Evolutionary conservation across 2,329 filamentous ascomycete genomes (phyloP), one percentile per base, ranked within the genome.

Genomic region (Paramyrothecium sp.): DNA sequence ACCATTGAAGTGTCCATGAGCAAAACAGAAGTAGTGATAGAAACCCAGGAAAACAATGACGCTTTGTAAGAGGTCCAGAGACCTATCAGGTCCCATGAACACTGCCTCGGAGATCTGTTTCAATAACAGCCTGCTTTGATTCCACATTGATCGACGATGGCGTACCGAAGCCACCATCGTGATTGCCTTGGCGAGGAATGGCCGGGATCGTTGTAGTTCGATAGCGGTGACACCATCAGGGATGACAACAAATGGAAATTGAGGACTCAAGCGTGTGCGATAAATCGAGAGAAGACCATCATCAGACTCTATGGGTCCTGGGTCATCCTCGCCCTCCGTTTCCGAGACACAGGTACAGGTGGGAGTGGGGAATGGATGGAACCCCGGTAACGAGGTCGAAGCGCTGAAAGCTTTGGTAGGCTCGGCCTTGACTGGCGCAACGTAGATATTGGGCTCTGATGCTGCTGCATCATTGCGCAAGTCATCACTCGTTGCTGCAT

Each of bases 1-100:
- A 30, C 16, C 54, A 46, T 46, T 56, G 51, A 59, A 56, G 51
- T 56, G 51, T 22, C 57, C 57, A 56, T 59, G 57, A 46, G 57
- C 57, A 52, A 59, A 54, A 56, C 57, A 59, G 44, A 59, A 59
- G 54, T 59, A 59, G 52, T 59, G 57, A 52, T 51, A 56, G 54
- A 59, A 59, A 46, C 57, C 54, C 22, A 59, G 54, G 47, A 56
- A 59, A 46, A 59, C 57, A 30, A 59, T 54, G 46, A 59, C 41
- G 46, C 54, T 48, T 54, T 59, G 57, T 51, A 59, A 30, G 21
- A 59, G 57, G 48, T 59, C 57, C 12, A 59, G 38, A 26, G 57
- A 54, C 54, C 54, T 59, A 22, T 54, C 51, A 23, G 54, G 51
- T 5, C 51, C 21, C 51, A 53, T 56, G 46, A 56, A 56, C 16